Evolutionary conservation across 352 stramenopile genomes (phyloP).

Genomic region (Pythium coloratum): DNA sequence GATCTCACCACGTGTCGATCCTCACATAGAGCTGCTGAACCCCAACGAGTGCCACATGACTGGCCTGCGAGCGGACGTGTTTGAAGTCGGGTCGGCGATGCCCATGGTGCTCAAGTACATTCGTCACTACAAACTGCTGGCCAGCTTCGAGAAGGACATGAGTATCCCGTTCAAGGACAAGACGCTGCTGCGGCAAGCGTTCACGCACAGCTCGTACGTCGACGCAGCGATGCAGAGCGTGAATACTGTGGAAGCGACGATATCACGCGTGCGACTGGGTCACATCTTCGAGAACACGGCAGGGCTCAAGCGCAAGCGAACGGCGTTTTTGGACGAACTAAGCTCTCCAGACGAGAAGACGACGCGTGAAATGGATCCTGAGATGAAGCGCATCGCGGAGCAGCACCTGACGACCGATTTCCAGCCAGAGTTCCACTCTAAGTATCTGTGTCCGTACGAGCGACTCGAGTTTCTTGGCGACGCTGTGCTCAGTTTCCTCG

Average conservation of each 20-base stretch:
- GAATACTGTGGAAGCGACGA: constrained; percentile 75
- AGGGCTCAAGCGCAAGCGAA: constrained; percentile 41
- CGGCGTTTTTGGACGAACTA: constrained; percentile 43
- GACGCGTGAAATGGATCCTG: constrained; percentile 31
- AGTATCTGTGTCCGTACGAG: constrained; percentile 79
- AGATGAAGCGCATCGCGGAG: constrained; percentile 54
- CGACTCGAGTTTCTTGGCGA: constrained; percentile 85
- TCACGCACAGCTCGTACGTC: constrained; percentile 83
- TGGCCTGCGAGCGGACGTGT: constrained; percentile 74
- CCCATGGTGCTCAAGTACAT: constrained; percentile 87
- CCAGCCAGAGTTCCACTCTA: constrained; percentile 75
- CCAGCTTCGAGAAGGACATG: constrained; percentile 66
- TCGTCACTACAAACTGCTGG: constrained; percentile 66
- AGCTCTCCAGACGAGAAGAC: constrained; percentile 18
- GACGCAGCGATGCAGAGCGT: constrained; percentile 85
- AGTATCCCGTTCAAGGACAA: constrained; percentile 70
- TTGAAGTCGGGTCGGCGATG: constrained; percentile 82
- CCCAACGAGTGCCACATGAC: constrained; percentile 65
- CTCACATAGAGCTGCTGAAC: constrained; percentile 41
- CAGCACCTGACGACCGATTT: constrained; percentile 71
- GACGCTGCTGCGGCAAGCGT: constrained; percentile 76
- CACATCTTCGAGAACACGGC: constrained; percentile 71
- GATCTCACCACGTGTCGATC: constrained; percentile 61
- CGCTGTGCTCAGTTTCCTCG: constrained; percentile 80
- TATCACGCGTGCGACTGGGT: constrained; percentile 69